Base-by-base conservation (phyloP, 495 filamentous ascomycete species). In the Penicillium desertorum region DNA sequence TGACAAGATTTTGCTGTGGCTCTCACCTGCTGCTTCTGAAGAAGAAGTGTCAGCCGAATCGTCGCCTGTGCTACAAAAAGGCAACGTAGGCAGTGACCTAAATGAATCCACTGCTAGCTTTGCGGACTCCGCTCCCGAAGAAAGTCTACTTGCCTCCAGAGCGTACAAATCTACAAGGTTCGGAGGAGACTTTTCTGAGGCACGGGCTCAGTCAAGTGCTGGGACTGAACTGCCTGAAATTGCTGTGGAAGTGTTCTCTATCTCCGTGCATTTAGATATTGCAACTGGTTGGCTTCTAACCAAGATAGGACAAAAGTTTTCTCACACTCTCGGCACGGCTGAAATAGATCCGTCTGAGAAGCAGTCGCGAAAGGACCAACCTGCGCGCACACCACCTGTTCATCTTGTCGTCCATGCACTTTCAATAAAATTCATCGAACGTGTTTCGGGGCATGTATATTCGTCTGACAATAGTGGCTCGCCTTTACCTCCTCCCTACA, bases 391-490 rank as follows among this genome's bases (percentile, higher is more conserved):
- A 5, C 56, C 63, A 30, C 70, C 78, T 14, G 60, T 87, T 57
- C 80, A 79, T 54, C 54, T 90, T 29, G 70, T 61, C 14, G 68
- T 84, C 1, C 71, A 84, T 49, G 75, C 79, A 7, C 69, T 87
- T 8, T 85, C 83, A 12, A 60, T 86, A 34, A 83, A 81, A 23
- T 89, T 92, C 47, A 69, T 90, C 11, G 87, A 90, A 54, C 80
- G 80, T 60, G 74, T 90, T 16, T 70, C 73, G 12, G 85, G 79
- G 11, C 57, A 68, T 17, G 30, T 68, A 8, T 64, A 71, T 63
- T 63, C 69, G 22, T n/a, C 36, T 5, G 57, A 63, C 7, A 25
- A 59, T 7, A 39, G 47, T 14, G 41, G 36, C 37, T 41, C 63
- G 0, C 53, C 66, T 55, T 41, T 51, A 1, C 51, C 64, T 14